Conservation (phyloP, 2,329 filamentous ascomycete species). For the Dothidotthia symphoricarpi region DNA sequence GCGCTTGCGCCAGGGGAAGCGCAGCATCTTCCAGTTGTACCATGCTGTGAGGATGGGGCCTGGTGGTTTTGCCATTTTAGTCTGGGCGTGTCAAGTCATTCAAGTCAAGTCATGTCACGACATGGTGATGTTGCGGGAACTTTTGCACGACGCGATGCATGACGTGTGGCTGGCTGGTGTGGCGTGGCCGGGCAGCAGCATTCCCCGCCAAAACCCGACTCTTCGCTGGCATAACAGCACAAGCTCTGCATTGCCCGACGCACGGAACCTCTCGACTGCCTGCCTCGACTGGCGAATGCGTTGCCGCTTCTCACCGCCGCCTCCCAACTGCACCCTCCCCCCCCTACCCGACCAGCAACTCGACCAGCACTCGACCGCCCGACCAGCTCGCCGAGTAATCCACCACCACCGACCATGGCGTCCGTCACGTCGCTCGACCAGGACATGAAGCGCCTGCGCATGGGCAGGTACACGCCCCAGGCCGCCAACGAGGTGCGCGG, state of each 20-base stretch:
- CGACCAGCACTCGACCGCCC: too few species aligned
- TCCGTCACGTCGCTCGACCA: constrained; percentile 92
- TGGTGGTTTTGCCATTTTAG: constrained; percentile 42
- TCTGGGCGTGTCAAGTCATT: too few species aligned
- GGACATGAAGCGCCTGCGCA: constrained; percentile 88
- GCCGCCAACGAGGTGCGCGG: constrained; percentile 79
- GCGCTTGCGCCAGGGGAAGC: constrained; percentile 61
- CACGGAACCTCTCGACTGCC: not conserved
- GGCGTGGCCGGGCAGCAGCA: constrained; percentile 3
- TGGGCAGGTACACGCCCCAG: constrained; percentile 88
- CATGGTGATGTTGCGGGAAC: too few species aligned
- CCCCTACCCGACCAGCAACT: not conserved
- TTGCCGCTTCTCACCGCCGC: not conserved
- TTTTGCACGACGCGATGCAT: too few species aligned
- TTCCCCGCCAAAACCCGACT: constrained; percentile 4
- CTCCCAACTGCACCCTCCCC: not conserved
- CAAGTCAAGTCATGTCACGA: too few species aligned
- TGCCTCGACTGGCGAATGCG: constrained; percentile 1
- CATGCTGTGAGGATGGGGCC: constrained; percentile 49
- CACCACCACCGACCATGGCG: constrained; percentile 65
- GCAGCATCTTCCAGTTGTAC: constrained; percentile 62
- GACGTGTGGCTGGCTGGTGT: too few species aligned
- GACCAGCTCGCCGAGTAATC: not conserved
- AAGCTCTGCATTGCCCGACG: not conserved
- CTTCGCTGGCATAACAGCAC: constrained; percentile 7